Base-by-base conservation (phyloP, 164 flowering plant genomes). In the Berberis thunbergii region DNA sequence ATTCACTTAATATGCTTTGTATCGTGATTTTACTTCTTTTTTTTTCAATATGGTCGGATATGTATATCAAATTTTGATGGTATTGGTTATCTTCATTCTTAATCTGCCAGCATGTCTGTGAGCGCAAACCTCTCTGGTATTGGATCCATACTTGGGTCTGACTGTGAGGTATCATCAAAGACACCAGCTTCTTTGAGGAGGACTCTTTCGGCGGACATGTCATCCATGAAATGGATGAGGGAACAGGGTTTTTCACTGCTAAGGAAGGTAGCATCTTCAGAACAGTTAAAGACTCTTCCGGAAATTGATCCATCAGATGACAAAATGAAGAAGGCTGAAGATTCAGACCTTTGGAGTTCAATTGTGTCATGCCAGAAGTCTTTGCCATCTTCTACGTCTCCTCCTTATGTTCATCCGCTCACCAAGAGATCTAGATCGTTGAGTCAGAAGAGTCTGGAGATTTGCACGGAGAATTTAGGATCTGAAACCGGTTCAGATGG, bases 401-500 rank as follows among this genome's bases (percentile, higher is more conserved):
- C 82, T 9, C 85, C 91, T 39, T 85, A 88, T 57, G 56, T 88
- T 45, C 96, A 85, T 49, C 97, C 96, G 7, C 84, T 84, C 9
- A 76, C 74, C 53, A 86, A 81, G 59, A 70, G 75, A 64, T 69
- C 83, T 1, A 85, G 84, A 69, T 75, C 80, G 44, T 65, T 91
- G 57, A 84, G 77, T 49, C 77, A 73, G 59, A 81, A 78, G 71
- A 92, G 98, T 54, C 87, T 92, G 2, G 80, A 92, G 68, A 75
- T 89, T 8, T 92, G 98, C 79, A 91, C 97, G 0, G 97, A 91
- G 73, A 83, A 86, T 57, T 92, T 91, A 26, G 97, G 97, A 45
- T 91, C 97, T 4, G 97, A 91, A 71, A 84, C 91, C 1, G 97
- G 97, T 4, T 91, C 94, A 12, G 97, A 85, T 2, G 81, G 81